Conservation (phyloP, 2,329 filamentous ascomycete genomes). For the Neoscytalidium dimidiatum region DNA sequence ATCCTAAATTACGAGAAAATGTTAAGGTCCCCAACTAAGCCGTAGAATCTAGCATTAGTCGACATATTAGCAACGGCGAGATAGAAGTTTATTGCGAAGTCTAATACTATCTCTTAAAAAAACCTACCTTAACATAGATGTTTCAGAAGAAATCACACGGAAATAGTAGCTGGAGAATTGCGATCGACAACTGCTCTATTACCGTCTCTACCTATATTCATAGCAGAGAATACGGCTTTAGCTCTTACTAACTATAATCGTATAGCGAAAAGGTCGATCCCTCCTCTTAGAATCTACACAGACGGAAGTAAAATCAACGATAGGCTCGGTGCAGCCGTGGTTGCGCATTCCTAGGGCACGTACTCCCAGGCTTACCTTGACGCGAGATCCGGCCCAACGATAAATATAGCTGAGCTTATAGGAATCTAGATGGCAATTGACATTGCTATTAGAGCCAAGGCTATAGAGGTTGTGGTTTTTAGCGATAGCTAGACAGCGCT, state of each 20-base stretch:
- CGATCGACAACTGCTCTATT: too few species aligned
- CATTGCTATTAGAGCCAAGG: neutral
- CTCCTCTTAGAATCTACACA: neutral
- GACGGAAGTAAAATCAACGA: neutral
- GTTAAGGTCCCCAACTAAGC: too few species aligned
- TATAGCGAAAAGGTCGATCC: neutral
- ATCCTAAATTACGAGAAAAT: too few species aligned
- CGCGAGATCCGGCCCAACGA: neutral
- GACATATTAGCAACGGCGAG: too few species aligned
- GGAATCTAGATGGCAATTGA: neutral
- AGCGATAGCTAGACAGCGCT: neutral
- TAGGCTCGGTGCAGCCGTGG: neutral
- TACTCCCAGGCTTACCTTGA: neutral
- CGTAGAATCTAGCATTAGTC: too few species aligned
- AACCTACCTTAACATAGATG: neutral
- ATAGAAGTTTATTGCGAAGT: too few species aligned
- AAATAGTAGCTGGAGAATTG: neutral
- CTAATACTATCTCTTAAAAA: too few species aligned
- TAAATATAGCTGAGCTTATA: neutral
- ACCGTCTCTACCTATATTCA: neutral
- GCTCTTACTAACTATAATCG: neutral
- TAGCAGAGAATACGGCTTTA: neutral
- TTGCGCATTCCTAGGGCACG: neutral
- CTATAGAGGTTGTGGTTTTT: neutral
- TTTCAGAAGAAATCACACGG: neutral